Evolutionary conservation across 2,329 filamentous ascomycete species (phyloP).

Genomic region (Ascochyta rabiei): DNA sequence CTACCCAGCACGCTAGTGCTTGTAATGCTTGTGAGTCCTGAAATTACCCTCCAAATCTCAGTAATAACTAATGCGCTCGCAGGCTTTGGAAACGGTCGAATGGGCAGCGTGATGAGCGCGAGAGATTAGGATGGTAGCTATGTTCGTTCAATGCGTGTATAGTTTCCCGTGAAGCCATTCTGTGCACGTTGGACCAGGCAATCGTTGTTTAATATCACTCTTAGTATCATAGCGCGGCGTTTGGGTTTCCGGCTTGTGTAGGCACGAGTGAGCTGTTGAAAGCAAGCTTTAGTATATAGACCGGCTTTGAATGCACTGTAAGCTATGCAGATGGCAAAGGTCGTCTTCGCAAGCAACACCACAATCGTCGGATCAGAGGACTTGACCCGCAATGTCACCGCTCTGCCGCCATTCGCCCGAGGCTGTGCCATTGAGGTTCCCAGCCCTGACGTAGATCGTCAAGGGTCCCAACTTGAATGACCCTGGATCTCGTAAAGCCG

Average conservation of each 20-base stretch:
- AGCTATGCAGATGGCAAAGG: not conserved
- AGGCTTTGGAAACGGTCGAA: slow-evolving; percentile 82
- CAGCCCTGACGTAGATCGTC: slow-evolving; percentile 28
- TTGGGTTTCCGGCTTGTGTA: not conserved
- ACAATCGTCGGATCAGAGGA: not conserved
- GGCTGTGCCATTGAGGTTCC: slow-evolving; percentile 20
- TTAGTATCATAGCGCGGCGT: slow-evolving; percentile 22
- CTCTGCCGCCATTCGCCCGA: slow-evolving; percentile 2
- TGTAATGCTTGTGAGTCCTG: slow-evolving; percentile 72
- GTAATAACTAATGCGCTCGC: not conserved
- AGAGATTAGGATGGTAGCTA: not conserved
- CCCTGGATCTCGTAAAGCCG: slow-evolving; percentile 13
- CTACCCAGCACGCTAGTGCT: slow-evolving; percentile 89
- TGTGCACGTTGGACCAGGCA: not conserved
- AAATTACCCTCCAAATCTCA: not conserved
- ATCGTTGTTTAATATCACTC: not conserved
- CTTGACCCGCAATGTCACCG: not conserved
- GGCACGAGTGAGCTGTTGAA: not conserved
- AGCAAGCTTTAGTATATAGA: not conserved
- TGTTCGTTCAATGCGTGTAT: not conserved
- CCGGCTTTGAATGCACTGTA: not conserved
- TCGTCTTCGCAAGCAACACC: slow-evolving; percentile 4
- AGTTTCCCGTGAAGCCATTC: not conserved
- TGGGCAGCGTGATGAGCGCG: slow-evolving; percentile 66
- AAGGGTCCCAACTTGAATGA: slow-evolving; percentile 11